These are phyloP conservation scores for Chytriomyces confervae DNA, from an alignment of 192 early-diverging fungal species.

Conservation along the genomic window DNA sequence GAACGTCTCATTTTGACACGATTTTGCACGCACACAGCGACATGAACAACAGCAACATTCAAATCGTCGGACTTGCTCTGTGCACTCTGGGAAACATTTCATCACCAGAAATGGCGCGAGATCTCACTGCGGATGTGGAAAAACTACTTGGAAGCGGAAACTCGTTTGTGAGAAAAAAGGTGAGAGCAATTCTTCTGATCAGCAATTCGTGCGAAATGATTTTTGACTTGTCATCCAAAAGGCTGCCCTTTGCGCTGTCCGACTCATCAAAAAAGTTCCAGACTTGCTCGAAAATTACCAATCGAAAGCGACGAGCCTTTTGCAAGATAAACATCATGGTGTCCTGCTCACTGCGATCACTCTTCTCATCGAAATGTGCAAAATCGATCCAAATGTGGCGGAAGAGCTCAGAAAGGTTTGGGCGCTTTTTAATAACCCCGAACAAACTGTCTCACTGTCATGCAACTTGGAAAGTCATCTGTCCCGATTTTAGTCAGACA, in stretches of 20 bases:
- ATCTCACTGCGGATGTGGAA: constrained; percentile 93
- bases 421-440: neutral
- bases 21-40: constrained; percentile 63
- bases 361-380: constrained; percentile 89
- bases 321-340: constrained; percentile 94
- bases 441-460: neutral
- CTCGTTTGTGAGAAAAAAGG: constrained; percentile 97
- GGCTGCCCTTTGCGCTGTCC: constrained; percentile 89
- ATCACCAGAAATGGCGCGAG: constrained; percentile 94
- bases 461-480: constrained; percentile 15
- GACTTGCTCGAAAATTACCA: constrained; percentile 90
- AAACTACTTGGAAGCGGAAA: constrained; percentile 88
- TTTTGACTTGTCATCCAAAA: constrained; percentile 33
- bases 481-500: constrained; percentile 87
- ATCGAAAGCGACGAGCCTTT: constrained; percentile 68
- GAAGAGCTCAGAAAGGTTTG: constrained; percentile 71
- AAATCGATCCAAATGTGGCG: constrained; percentile 68
- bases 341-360: constrained; percentile 91
- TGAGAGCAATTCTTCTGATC: constrained; percentile 5
- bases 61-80: constrained; percentile 94
- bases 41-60: constrained; percentile 94
- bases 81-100: constrained; percentile 97
- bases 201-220: neutral
- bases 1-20: neutral
- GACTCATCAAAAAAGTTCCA: constrained; percentile 91